Evolutionary conservation across 345 rosid species (phyloP).

Genomic region (Lumnitzera racemosa): DNA sequence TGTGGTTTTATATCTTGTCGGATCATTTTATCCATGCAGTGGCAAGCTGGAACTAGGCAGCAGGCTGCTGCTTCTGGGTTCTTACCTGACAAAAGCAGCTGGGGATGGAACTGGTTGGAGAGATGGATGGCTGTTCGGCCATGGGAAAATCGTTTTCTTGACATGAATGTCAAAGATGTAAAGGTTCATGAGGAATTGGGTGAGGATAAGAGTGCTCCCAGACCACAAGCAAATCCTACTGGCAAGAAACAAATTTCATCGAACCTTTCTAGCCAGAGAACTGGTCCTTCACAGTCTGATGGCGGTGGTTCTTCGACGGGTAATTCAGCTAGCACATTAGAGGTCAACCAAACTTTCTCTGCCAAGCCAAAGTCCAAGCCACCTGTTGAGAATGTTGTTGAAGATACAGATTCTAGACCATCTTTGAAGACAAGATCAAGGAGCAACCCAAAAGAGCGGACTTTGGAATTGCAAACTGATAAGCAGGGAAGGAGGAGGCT

Average conservation of each 20-base stretch:
- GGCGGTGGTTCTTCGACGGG: constrained; percentile 60
- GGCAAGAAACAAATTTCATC: constrained; percentile 43
- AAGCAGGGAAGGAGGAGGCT: constrained; percentile 55
- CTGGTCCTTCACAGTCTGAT: constrained; percentile 61
- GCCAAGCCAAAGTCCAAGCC: constrained; percentile 51
- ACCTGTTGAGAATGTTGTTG: constrained; percentile 31
- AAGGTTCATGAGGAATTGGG: constrained; percentile 41
- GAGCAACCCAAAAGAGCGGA: constrained; percentile 92
- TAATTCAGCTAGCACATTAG: constrained; percentile 41
- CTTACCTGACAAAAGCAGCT: constrained; percentile 91
- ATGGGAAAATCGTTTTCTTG: constrained; percentile 98
- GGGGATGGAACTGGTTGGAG: constrained; percentile 99
- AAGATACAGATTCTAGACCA: constrained; percentile 48
- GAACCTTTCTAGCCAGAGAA: constrained; percentile 47
- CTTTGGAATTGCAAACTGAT: constrained; percentile 30
- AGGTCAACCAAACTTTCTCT: constrained; percentile 29
- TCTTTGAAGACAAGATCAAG: constrained; percentile 48
- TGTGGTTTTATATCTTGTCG: background rate
- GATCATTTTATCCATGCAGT: constrained; percentile 36
- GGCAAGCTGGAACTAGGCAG: constrained; percentile 94
- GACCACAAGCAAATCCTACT: constrained; percentile 39
- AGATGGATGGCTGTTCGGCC: constrained; percentile 99
- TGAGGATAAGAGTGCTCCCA: constrained; percentile 38
- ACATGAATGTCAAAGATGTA: constrained; percentile 68
- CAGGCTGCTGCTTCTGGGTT: constrained; percentile 53